These are phyloP conservation scores for Aspergillus steynii DNA, from an alignment of 495 filamentous ascomycete species.

Conservation along the genomic window DNA sequence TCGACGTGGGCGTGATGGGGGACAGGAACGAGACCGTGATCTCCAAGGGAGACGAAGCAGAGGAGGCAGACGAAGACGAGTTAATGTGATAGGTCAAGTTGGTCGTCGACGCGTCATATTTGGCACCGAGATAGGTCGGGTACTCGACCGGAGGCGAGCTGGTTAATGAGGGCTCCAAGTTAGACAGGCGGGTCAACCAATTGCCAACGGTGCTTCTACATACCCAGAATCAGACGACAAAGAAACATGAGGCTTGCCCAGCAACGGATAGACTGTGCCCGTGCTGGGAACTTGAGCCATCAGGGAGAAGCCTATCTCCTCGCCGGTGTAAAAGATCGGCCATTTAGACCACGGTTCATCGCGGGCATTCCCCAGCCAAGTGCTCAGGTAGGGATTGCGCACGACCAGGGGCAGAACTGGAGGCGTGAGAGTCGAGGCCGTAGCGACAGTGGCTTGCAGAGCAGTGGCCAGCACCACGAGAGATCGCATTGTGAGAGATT, in stretches of 20 bases:
- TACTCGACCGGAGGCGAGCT: conserved; percentile 51
- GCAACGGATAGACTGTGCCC: conserved; percentile 75
- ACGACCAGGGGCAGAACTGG: conserved; percentile 86
- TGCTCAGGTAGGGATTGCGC: conserved; percentile 88
- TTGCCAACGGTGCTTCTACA: conserved; percentile 12
- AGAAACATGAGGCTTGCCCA: conserved; percentile 86
- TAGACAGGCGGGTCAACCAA: neutral
- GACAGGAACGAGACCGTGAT: conserved; percentile 86
- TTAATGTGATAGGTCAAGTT: conserved; percentile 81
- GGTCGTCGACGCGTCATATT: conserved; percentile 90
- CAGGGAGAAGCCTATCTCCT: conserved; percentile 78
- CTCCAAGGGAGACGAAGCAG: conserved; percentile 40
- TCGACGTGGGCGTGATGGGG: conserved; percentile 90
- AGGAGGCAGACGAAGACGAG: conserved; percentile 25
- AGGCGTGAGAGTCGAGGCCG: conserved; percentile 60
- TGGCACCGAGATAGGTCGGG: conserved; percentile 73
- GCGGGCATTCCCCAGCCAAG: conserved; percentile 79
- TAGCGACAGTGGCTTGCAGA: conserved; percentile 36
- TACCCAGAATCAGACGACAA: conserved; percentile 51
- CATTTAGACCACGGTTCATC: conserved; percentile 85
- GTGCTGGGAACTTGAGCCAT: conserved; percentile 74
- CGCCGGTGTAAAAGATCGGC: conserved; percentile 94
- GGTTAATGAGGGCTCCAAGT: neutral
- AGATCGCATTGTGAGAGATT: conserved; percentile 34
- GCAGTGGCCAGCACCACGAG: conserved; percentile 36